Conservation (phyloP, 139 green algal species). For the Zygnema cylindricum region DNA sequence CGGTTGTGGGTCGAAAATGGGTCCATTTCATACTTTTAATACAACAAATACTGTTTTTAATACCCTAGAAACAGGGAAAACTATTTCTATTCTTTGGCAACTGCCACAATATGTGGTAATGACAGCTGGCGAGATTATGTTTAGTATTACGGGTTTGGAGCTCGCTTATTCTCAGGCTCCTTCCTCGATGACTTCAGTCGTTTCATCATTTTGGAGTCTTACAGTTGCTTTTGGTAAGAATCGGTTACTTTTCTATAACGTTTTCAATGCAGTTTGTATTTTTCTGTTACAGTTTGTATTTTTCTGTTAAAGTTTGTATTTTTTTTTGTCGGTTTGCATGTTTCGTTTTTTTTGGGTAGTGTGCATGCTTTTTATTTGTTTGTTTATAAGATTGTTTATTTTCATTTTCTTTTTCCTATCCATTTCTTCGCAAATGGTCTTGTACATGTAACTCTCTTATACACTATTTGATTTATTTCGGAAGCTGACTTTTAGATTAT, state of each 20-base stretch:
- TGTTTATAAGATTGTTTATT: too few relatives aligned
- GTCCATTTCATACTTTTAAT: too few relatives aligned
- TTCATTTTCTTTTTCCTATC: too few relatives aligned
- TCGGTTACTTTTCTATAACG: neutral
- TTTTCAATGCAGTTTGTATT: neutral
- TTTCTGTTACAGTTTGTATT: neutral
- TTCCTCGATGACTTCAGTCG: conserved; percentile 59
- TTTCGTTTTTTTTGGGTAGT: neutral
- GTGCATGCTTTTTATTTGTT: too few relatives aligned
- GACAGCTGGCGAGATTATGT: conserved; percentile 62
- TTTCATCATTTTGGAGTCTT: conserved; percentile 45
- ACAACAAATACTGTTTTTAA: neutral
- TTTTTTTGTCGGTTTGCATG: neutral
- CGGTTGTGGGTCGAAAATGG: neutral
- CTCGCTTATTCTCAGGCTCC: conserved; percentile 64
- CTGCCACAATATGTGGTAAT: conserved; percentile 64
- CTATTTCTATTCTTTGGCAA: conserved; percentile 62
- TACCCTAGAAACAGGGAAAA: neutral
- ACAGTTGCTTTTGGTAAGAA: conserved; percentile 46
- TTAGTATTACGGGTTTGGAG: conserved; percentile 64
- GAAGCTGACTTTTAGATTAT: neutral
- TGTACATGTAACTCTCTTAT: neutral
- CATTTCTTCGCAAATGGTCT: neutral
- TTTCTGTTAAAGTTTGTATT: neutral
- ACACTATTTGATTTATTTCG: neutral